Base-by-base conservation (phyloP, 768 basidiomycete species). In the Boletellus ananas region DNA sequence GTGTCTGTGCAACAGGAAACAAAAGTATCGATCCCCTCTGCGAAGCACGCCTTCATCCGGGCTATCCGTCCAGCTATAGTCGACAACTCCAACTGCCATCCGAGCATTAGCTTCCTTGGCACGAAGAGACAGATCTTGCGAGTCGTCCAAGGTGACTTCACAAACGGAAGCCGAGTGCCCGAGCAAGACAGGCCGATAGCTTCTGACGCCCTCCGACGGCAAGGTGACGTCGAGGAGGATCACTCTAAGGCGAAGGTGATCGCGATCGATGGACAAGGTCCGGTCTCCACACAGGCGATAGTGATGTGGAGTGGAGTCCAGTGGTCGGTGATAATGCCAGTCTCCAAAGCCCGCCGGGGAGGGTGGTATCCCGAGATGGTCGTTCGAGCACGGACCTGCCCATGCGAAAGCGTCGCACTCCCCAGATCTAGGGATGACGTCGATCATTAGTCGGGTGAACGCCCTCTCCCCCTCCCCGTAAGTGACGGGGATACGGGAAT, bases 361-460 rank as follows among this genome's bases (percentile, higher is more conserved):
- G 21, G 36, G 47, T 2, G 60, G 57, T 44, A 61, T 27, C 17
- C 39, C 53, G 17, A 42, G 45, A 21, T 56, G 49, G 29, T 38
- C 9, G 2, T 3, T 14, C 16, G 61, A 53, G 29, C 33, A 47
- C 4, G 47, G 46, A 1, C 60, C 60, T n/a, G 61, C 60, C 60
- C 61, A 61, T 13, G 60, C 51, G 12, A 61, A 59, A 40, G 49
- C 43, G 13, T 61, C 60, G 17, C 60, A 61, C 34, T 61, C 55
- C 17, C 58, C 49, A 10, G 58, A 49, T 34, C 21, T 43, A 14
- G 50, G 49, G 31, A 61, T 51, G 12, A 54, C 23, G 6, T 53
- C 47, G n/a, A 53, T 4, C 61, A 61, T 60, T 37, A 63, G 39
- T 38, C 55, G 47, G n/a, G 18, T 18, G 34, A 61, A 63, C 14